Base-by-base conservation (phyloP, 2,329 filamentous ascomycete genomes). In the Elsinoe perseae region DNA sequence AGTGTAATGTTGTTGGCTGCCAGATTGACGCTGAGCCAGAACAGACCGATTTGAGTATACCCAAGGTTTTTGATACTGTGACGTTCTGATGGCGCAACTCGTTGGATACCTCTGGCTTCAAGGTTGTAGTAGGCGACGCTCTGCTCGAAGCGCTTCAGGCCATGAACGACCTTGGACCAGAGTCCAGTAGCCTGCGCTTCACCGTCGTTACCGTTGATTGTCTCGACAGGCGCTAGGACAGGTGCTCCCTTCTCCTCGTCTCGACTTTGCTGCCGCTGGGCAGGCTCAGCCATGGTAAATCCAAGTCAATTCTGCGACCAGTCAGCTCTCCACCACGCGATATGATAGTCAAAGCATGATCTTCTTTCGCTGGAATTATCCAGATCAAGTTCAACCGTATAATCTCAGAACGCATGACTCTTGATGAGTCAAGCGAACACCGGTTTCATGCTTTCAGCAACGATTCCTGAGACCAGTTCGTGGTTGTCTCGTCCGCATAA, bases 21-120 rank as follows among this genome's bases (percentile, higher is more conserved):
- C 8, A 84, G 70, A 62, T 85, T 84, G 65, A 83, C 77, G 8
- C 78, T 80, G 59, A 83, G 76, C 82, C 81, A 85, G 50, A 85
- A 68, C 46, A 82, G 66, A 16, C 75, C 76, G 20, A 80, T 75
- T 65, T 83, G 80, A 34, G 76, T 68, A 64, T 81, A 81, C 28
- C 78, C 77, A n/a, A 79, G 61, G 30, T 57, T 58, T 25, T 72
- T 71, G 52, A 79, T 64, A 48, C 75, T 73, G 61, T 81, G 77
- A 16, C 80, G 77, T 62, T 83, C 79, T 54, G 78, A 67, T 0
- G 74, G 70, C 53, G 76, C 72, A 1, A 84, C 81, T 20, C 81
- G 75, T 63, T 82, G 74, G 48, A 84, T 83, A 7, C 82, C 81
- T 44, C 81, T 76, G 10, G 78, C 75, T 64, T 84, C 82, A 46